A percentile compares a stretch with the other conserved stretches of the same genome.
Conservation (phyloP, 2,329 filamentous ascomycete genomes). For the Aspergillus unguis region DNA sequence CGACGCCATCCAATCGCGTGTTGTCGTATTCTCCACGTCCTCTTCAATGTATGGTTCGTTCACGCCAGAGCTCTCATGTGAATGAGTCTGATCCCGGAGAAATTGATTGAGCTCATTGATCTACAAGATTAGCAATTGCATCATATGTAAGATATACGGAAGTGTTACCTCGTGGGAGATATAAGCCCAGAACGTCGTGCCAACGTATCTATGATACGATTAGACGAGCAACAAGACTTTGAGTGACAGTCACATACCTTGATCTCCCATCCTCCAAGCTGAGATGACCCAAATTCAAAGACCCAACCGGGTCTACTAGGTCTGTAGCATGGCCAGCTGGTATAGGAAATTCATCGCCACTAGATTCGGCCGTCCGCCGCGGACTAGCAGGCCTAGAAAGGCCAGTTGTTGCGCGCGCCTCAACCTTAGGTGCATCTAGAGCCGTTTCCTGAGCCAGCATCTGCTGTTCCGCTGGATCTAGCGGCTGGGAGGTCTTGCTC, state of each 20-base stretch:
- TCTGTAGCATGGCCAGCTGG: slow-evolving; percentile 42
- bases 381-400: slow-evolving; percentile 31
- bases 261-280: slow-evolving; percentile 44
- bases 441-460: slow-evolving; percentile 17
- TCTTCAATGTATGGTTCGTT: slow-evolving; percentile 25
- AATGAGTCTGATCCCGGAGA: slow-evolving; percentile 40
- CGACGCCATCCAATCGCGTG: slow-evolving; percentile 21
- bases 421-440: slow-evolving; percentile 17
- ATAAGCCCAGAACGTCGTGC: slow-evolving; percentile 47
- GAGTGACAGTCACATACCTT: slow-evolving; percentile 31
- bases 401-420: slow-evolving; percentile 18
- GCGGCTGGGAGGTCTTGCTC: slow-evolving; percentile 32
- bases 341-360: slow-evolving; percentile 42
- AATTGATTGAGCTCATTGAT: slow-evolving; percentile 46
- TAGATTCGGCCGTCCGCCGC: slow-evolving; percentile 32
- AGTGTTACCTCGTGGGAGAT: slow-evolving; percentile 41
- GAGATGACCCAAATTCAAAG: slow-evolving; percentile 40
- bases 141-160: neutral
- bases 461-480: slow-evolving; percentile 25
- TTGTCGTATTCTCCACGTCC: slow-evolving; percentile 11
- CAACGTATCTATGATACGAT: slow-evolving; percentile 38
- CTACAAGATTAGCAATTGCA: slow-evolving; percentile 23
- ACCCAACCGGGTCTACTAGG: slow-evolving; percentile 42
- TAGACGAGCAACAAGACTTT: neutral
- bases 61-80: slow-evolving; percentile 25